Conservation (phyloP, 2,329 filamentous ascomycete genomes). For the Exophiala sideris region DNA sequence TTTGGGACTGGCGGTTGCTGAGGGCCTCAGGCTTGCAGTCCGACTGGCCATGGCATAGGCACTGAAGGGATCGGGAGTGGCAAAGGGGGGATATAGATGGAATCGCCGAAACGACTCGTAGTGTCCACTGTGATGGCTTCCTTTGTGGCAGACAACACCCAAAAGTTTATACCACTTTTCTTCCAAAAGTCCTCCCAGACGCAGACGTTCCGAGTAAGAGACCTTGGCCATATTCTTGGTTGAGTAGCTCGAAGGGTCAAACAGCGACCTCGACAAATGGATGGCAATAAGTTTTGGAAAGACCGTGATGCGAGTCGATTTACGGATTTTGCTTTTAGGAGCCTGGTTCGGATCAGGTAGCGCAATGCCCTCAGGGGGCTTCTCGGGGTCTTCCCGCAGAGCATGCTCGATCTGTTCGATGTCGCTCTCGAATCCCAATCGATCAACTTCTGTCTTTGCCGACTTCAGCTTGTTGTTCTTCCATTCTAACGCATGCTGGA, state of each 20-base stretch:
- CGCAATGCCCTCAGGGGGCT: constrained; percentile 65
- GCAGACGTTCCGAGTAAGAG: constrained; percentile 80
- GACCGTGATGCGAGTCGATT: constrained; percentile 78
- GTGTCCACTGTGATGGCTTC: constrained; percentile 91
- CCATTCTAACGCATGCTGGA: constrained; percentile 71
- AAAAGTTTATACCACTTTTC: constrained; percentile 79
- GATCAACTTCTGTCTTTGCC: constrained; percentile 53
- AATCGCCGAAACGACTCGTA: constrained; percentile 95
- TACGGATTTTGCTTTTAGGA: constrained; percentile 78
- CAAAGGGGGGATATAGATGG: constrained; percentile 72
- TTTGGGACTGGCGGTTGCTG: constrained; percentile 48
- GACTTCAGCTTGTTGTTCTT: constrained; percentile 60
- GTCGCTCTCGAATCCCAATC: constrained; percentile 52
- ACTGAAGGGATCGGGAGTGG: constrained; percentile 76
- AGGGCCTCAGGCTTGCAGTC: constrained; percentile 52
- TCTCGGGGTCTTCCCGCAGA: constrained; percentile 78
- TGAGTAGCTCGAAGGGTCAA: constrained; percentile 70
- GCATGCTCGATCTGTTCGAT: constrained; percentile 66
- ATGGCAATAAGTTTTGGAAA: constrained; percentile 91
- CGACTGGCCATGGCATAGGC: constrained; percentile 69
- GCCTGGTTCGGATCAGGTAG: constrained; percentile 72
- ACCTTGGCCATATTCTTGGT: constrained; percentile 95
- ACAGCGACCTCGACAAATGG: constrained; percentile 90
- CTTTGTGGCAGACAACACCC: constrained; percentile 88
- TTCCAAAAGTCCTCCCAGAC: constrained; percentile 73